These are phyloP conservation scores for Auriscalpium vulgare DNA, from an alignment of 768 basidiomycete species.

Conservation along the genomic window DNA sequence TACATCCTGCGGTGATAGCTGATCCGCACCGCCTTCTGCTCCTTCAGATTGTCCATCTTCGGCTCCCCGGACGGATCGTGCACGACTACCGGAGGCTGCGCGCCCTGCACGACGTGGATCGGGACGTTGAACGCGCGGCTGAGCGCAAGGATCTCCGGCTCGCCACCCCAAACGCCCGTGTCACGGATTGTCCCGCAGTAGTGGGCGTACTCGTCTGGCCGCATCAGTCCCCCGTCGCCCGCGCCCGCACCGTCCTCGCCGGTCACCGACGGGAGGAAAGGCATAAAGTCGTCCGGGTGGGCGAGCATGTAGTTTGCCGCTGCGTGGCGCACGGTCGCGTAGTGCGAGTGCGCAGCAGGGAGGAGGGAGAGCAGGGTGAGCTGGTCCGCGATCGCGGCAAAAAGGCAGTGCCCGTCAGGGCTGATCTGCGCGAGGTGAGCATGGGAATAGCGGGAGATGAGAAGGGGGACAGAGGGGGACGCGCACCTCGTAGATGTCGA, in stretches of 20 bases:
- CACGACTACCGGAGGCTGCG: slow-evolving; percentile 73
- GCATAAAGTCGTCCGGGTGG: slow-evolving; percentile 86
- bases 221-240: slow-evolving; percentile 66
- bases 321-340: slow-evolving; percentile 49
- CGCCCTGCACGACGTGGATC: slow-evolving; percentile 86
- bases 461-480: background rate
- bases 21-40: slow-evolving; percentile 45
- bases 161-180: slow-evolving; percentile 94
- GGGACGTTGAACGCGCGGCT: slow-evolving; percentile 74
- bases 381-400: slow-evolving; percentile 91
- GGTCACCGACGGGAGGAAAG: slow-evolving; percentile 74
- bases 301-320: slow-evolving; percentile 77
- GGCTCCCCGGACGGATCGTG: slow-evolving; percentile 51
- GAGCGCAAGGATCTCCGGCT: slow-evolving; percentile 92
- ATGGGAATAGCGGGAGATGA: background rate
- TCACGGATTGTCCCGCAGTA: slow-evolving; percentile 77
- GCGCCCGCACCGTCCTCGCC: slow-evolving; percentile 66
- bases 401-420: slow-evolving; percentile 95
- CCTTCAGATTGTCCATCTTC: slow-evolving; percentile 26
- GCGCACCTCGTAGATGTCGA: slow-evolving; percentile 60
- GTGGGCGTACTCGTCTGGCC: slow-evolving; percentile 46
- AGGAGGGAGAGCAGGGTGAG: slow-evolving; percentile 65
- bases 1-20: slow-evolving; percentile 95
- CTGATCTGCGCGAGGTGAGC: slow-evolving; percentile 48
- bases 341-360: slow-evolving; percentile 48